phyloP scores from a whole-genome alignment of 164 flowering plant species.

The Houttuynia cordata region DNA sequence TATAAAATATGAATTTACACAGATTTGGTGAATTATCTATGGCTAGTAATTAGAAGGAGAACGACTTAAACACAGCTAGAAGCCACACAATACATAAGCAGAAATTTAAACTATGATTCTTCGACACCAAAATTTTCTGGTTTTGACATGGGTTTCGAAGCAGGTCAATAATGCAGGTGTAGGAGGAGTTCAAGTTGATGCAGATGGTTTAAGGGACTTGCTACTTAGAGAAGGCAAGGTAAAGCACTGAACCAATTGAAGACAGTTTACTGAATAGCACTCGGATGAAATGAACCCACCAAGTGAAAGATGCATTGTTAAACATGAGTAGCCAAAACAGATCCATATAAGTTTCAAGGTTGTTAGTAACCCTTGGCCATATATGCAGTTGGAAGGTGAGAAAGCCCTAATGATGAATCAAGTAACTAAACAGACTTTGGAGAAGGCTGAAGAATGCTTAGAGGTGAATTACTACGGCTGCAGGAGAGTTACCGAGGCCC shows the following conservation, averaged over 20 bases:
- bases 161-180: slow-evolving; percentile 70
- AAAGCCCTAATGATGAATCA: slow-evolving; percentile 30
- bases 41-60: no score
- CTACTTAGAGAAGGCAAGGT: slow-evolving; percentile 16
- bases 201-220: slow-evolving; percentile 29
- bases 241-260: neutral
- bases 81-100: no score
- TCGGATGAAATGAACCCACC: neutral
- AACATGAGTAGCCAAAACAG: neutral
- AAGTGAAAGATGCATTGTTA: neutral
- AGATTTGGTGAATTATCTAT: no score
- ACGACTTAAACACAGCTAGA: no score
- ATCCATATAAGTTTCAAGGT: no score
- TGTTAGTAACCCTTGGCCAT: neutral
- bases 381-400: slow-evolving; percentile 37
- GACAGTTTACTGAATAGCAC: neutral
- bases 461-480: slow-evolving; percentile 19
- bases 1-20: no score
- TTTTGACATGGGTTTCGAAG: neutral
- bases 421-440: slow-evolving; percentile 18
- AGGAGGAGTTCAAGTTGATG: slow-evolving; percentile 36
- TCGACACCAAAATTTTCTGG: neutral
- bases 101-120: no score
- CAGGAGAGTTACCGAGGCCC: slow-evolving; percentile 14
- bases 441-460: slow-evolving; percentile 14